phyloP scores from a whole-genome alignment of 1,139 yeast species.

The Trichomonascaceae sp. region DNA sequence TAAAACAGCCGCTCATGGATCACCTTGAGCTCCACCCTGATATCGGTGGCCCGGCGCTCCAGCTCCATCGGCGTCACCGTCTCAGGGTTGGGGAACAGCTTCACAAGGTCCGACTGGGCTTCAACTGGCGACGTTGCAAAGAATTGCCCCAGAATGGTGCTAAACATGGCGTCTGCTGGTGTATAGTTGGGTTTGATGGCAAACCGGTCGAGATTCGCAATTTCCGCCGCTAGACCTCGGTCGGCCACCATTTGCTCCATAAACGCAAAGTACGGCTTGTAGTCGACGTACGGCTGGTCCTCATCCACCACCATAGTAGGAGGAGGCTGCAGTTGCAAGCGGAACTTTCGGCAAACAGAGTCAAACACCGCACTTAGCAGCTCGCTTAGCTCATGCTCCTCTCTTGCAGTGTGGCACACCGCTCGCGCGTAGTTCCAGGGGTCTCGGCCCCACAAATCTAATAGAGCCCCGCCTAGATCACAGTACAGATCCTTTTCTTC shows the following conservation, averaged over 20 bases:
- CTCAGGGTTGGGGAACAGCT: conserved; percentile 17
- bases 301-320: too few species aligned
- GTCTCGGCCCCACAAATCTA: background rate
- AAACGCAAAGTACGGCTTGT: conserved; percentile 39
- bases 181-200: conserved; percentile 7
- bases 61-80: conserved; percentile 13
- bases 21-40: conserved; percentile 19
- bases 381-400: background rate
- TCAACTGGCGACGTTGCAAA: conserved; percentile 59
- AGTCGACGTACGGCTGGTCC: conserved; percentile 20
- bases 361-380: background rate
- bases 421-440: background rate
- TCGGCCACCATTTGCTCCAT: conserved; percentile 48
- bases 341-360: background rate
- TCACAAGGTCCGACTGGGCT: conserved; percentile 7
- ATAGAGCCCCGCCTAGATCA: background rate
- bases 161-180: conserved; percentile 42
- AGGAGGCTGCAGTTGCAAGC: background rate
- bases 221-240: conserved; percentile 48
- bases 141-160: conserved; percentile 65
- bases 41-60: conserved; percentile 13
- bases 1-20: conserved; percentile 36
- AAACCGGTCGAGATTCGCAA: conserved; percentile 47
- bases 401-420: background rate
- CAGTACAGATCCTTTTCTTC: background rate